Conservation (phyloP, 208 protist genomes). For the Leishmania guyanensis region DNA sequence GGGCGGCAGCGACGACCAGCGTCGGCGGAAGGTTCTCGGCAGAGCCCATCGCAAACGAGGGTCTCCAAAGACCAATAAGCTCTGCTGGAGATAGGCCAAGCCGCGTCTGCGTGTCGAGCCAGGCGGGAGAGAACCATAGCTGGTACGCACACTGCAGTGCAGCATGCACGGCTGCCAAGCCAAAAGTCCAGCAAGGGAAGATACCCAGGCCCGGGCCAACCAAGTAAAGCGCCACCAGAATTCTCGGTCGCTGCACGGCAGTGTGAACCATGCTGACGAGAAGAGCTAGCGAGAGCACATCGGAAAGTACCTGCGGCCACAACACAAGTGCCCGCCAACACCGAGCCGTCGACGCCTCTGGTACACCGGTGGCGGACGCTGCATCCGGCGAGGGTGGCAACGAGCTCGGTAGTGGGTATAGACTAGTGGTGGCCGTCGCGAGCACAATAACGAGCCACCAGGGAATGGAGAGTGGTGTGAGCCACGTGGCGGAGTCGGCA, state of each 20-base stretch:
- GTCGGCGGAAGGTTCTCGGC: slow-evolving; percentile 6
- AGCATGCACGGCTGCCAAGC: slow-evolving; percentile 15
- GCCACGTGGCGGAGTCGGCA: slow-evolving; percentile 16
- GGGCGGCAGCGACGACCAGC: slow-evolving; percentile 19
- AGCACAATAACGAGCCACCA: slow-evolving; percentile 35
- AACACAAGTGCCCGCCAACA: neutral
- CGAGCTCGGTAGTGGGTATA: slow-evolving; percentile 13
- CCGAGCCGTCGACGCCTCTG: neutral
- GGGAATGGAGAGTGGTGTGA: slow-evolving; percentile 30
- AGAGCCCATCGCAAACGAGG: neutral
- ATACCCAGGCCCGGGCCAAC: slow-evolving; percentile 13
- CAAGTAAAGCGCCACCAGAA: slow-evolving; percentile 27
- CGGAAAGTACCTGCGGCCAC: slow-evolving; percentile 1
- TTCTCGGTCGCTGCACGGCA: slow-evolving; percentile 19
- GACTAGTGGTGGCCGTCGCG: slow-evolving; percentile 14
- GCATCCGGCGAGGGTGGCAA: neutral
- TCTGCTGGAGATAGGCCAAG: slow-evolving; percentile 17
- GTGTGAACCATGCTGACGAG: slow-evolving; percentile 16
- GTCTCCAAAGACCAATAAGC: slow-evolving; percentile 24
- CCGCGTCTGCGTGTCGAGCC: slow-evolving; percentile 18
- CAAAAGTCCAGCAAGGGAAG: slow-evolving; percentile 19
- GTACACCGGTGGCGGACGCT: neutral
- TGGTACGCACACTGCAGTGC: slow-evolving; percentile 34
- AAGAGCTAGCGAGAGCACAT: slow-evolving; percentile 6
- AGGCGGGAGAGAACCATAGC: slow-evolving; percentile 25